Evolutionary conservation across 768 basidiomycete genomes (phyloP).

Genomic region (Candolleomyces efflorescens): DNA sequence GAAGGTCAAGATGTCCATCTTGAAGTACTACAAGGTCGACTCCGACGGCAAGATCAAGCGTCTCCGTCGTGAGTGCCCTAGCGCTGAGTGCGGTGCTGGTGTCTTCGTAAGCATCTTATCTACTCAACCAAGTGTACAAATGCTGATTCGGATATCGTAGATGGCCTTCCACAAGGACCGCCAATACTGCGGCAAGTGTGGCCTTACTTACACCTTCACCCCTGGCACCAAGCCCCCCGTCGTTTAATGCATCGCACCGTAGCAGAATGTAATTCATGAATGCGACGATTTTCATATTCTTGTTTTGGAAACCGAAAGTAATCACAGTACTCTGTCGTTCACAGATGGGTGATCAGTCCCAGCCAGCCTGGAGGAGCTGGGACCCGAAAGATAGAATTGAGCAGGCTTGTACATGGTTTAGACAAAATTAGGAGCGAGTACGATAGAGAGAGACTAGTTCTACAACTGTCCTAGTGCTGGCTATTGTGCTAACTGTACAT

Average conservation of each 20-base stretch:
- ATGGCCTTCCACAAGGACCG: constrained; percentile 99
- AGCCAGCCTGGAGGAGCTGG: too few relatives aligned
- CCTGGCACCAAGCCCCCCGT: constrained; percentile 77
- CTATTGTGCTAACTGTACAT: not conserved
- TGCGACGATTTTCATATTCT: too few relatives aligned
- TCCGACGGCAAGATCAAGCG: constrained; percentile 99
- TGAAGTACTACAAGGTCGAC: constrained; percentile 99
- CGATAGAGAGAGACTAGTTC: not conserved
- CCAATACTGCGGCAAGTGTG: constrained; percentile 97
- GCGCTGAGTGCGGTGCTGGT: constrained; percentile 79
- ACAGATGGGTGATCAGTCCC: too few relatives aligned
- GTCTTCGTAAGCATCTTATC: constrained; percentile 62
- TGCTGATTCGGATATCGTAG: constrained; percentile 36
- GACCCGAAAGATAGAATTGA: too few relatives aligned
- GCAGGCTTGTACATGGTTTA: too few relatives aligned
- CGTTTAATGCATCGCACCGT: constrained; percentile 35
- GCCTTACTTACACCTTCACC: constrained; percentile 80
- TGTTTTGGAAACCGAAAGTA: too few relatives aligned
- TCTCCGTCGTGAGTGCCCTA: constrained; percentile 93
- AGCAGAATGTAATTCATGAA: too few relatives aligned
- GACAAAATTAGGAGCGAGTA: not conserved
- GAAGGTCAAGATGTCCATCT: constrained; percentile 99
- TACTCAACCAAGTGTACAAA: not conserved
- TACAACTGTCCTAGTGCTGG: too few relatives aligned
- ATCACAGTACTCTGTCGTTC: too few relatives aligned